A percentile compares a stretch with the other conserved stretches of the same genome.
phyloP scores from a whole-genome alignment of 192 early-diverging fungal species.

The Gigaspora rosea region DNA sequence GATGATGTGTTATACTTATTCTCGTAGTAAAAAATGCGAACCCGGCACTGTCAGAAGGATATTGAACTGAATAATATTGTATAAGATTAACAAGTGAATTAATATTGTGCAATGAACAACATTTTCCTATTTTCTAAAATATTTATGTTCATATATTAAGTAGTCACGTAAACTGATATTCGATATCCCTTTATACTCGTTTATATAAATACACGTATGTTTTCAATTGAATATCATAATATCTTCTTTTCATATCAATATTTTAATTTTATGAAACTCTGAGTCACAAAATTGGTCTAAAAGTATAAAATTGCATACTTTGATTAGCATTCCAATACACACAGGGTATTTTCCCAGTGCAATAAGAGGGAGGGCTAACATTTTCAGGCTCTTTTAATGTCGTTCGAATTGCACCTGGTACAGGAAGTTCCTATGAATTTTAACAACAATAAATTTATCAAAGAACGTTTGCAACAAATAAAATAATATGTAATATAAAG shows the following conservation, averaged over 20 bases:
- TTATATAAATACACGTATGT: background rate
- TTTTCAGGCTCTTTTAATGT: background rate
- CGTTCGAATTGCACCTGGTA: constrained; percentile 25
- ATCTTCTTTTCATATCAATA: too few relatives aligned
- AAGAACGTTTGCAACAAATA: background rate
- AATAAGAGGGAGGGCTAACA: constrained; percentile 1
- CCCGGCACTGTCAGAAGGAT: constrained; percentile 31
- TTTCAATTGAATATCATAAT: too few relatives aligned
- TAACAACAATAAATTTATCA: too few relatives aligned
- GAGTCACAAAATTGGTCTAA: too few relatives aligned
- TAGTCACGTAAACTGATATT: too few relatives aligned
- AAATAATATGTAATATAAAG: background rate
- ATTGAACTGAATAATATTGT: constrained; percentile 9
- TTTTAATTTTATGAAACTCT: too few relatives aligned
- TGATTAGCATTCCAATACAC: constrained; percentile 26
- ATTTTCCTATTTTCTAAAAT: too few relatives aligned
- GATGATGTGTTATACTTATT: constrained; percentile 36
- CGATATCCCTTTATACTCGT: too few relatives aligned
- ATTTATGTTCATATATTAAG: background rate
- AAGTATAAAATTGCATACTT: background rate
- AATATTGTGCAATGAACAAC: too few relatives aligned
- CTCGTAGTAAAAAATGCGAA: constrained; percentile 43
- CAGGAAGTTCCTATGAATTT: constrained; percentile 13
- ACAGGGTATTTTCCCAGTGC: constrained; percentile 1
- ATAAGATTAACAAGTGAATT: too few relatives aligned